Base-by-base conservation (phyloP, 257 asterid species). In the Echium plantagineum region DNA sequence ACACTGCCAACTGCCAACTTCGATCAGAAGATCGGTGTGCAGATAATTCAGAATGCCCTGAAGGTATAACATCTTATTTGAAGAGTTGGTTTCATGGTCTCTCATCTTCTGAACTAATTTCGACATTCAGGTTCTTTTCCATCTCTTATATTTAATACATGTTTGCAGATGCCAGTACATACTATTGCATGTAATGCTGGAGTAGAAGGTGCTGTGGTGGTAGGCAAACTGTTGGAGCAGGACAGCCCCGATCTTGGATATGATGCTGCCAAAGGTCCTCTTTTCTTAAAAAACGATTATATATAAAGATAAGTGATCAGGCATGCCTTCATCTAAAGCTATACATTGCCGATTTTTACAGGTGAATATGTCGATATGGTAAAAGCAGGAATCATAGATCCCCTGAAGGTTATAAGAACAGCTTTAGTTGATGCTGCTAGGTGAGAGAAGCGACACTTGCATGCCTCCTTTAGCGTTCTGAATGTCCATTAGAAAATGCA, bases 11-110 rank as follows among this genome's bases (percentile, higher is more conserved):
- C 57, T 52, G 19, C 57, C 0, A 52, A 52, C 57, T 52, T 52
- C 22, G 57, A 52, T 52, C 57, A 52, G 17, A 52, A 52, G 57
- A 52, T 52, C 0, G 57, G 57, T 52, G 22, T 20, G 21, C 19
- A 17, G 57, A 75, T 78, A 42, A 77, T 80, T 49, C 86, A 77
- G 66, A 77, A 74, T 51, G 83, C 83, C 17, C 60, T 80, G 21
- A 80, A 74, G 85, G 85, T 79, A 15, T 53, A 65, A 15, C 16
- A 6, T 52, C 22, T 52, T 52, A 12, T 52, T 52, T 52, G 26
- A 24, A 24, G 26, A 24, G 3, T 24, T 24, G 26, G 1, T 24
- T 24, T 24, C 26, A 24, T 24, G 21, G 19, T 52, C 22, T 52
- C 13, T 16, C 57, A 52, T 52, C 1, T 52, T 52, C 5, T 28